These are phyloP conservation scores for Cucurbitaria berberidis DNA, from an alignment of 2,329 filamentous ascomycete species.

Conservation along the genomic window DNA sequence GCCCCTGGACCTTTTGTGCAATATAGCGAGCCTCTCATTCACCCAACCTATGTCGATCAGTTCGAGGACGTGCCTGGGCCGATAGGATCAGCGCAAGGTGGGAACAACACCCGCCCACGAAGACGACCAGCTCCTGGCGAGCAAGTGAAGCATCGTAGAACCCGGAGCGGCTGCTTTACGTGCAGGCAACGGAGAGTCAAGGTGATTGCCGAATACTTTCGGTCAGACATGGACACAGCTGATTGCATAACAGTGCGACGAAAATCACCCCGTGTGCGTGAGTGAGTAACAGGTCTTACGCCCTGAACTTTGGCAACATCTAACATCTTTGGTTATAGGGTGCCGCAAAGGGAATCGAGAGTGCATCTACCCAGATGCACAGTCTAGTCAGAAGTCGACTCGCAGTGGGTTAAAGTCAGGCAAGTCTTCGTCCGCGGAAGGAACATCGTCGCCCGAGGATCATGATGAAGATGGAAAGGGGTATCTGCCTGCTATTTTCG, in stretches of 20 bases:
- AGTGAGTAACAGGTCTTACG: slow-evolving; percentile 51
- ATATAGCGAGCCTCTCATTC: slow-evolving; percentile 40
- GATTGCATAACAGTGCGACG: slow-evolving; percentile 75
- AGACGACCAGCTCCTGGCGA: slow-evolving; percentile 56
- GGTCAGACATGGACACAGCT: slow-evolving; percentile 15
- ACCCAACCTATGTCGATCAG: slow-evolving; percentile 42
- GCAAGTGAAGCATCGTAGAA: slow-evolving; percentile 89
- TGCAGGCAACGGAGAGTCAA: slow-evolving; percentile 89
- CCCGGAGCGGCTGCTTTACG: slow-evolving; percentile 91
- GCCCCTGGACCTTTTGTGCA: slow-evolving; percentile 40
- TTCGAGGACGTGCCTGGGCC: slow-evolving; percentile 43
- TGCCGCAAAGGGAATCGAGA: slow-evolving; percentile 92
- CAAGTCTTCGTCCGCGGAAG: slow-evolving; percentile 54
- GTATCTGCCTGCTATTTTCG: slow-evolving; percentile 51
- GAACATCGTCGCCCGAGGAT: slow-evolving; percentile 60
- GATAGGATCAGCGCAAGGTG: slow-evolving; percentile 35
- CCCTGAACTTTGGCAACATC: slow-evolving; percentile 11
- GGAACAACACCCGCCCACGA: slow-evolving; percentile 37
- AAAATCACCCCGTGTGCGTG: slow-evolving; percentile 85
- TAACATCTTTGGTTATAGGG: slow-evolving; percentile 56
- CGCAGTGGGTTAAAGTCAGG: slow-evolving; percentile 53
- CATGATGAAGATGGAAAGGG: slow-evolving; percentile 51
- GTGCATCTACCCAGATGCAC: slow-evolving; percentile 83
- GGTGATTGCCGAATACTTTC: slow-evolving; percentile 46
- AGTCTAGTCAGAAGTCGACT: slow-evolving; percentile 58